Base-by-base conservation (phyloP, 192 early-diverging fungal species). In the Rhizophagus sp. region DNA sequence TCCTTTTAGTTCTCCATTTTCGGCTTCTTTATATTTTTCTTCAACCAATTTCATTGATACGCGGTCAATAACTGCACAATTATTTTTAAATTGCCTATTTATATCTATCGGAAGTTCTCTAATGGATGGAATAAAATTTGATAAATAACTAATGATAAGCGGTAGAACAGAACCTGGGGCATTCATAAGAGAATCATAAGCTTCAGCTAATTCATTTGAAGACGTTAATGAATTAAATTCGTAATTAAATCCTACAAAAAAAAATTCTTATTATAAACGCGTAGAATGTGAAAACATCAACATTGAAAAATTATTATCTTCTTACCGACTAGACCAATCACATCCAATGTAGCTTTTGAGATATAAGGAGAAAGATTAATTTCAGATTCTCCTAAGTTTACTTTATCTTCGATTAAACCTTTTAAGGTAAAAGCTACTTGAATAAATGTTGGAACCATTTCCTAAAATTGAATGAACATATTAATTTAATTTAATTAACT, bases 211-310 rank as follows among this genome's bases (percentile, higher is more conserved):
- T 73, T 84, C 83, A 39, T 82, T 87, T n/a, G 82, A 27, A 2
- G 81, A 65, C 0, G 85, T 84, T 12, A 88, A 49, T 5, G 87
- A 75, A 41, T 87, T 79, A 67, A 89, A 87, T 47, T 88, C 78
- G 50, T 88, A 80, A 3, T 87, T 87, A 71, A 90, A 88, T 4
- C 88, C 85, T 80, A 64, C 0, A 41, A 39, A 22, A 57, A 57
- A 57, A 57, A 4, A 19, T 0, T 8, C 5, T 7, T 8, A 17
- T 17, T 19, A 19, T 25, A 27, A 50, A 19, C 15, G n/a, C 17
- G 44, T 27, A 39, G 25, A 22, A 8, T 9, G 34, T 9, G 7
- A 9, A 47, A 47, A 47, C 1, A 17, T 15, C 47, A 33, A 47
- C 2, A 41, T 30, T 10, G 25, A 19, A 8, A 27, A 78, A 49